Conservation (phyloP, 768 basidiomycete species). For the Suillus alpinus region DNA sequence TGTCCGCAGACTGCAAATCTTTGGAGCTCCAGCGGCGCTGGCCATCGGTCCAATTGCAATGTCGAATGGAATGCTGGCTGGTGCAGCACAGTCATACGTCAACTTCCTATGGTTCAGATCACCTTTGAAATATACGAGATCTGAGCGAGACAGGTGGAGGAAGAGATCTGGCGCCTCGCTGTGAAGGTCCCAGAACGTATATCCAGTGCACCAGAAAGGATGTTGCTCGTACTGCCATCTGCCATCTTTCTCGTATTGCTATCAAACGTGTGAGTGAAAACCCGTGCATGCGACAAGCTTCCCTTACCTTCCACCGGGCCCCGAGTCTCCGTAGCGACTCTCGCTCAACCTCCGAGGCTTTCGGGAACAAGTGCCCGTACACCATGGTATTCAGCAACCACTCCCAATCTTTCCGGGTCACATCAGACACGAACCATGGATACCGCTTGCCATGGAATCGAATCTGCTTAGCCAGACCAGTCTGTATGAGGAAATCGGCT, state of each 20-base stretch:
- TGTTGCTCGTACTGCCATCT: constrained; percentile 95
- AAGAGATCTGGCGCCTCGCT: constrained; percentile 87
- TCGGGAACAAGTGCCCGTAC: constrained; percentile 91
- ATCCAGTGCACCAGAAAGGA: constrained; percentile 95
- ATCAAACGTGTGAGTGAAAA: neutral
- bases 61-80: constrained; percentile 84
- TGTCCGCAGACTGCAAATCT: constrained; percentile 81
- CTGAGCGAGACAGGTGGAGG: constrained; percentile 84
- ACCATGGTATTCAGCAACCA: constrained; percentile 88
- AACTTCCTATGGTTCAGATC: constrained; percentile 91
- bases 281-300: neutral
- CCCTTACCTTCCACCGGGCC: constrained; percentile 79
- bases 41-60: constrained; percentile 93
- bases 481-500: constrained; percentile 94
- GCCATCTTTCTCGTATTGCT: constrained; percentile 91
- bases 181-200: constrained; percentile 88
- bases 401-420: constrained; percentile 91
- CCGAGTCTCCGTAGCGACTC: constrained; percentile 81
- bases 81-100: constrained; percentile 84
- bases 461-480: constrained; percentile 78
- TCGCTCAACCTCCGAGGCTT: constrained; percentile 73
- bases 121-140: constrained; percentile 94
- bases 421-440: constrained; percentile 93
- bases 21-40: constrained; percentile 82
- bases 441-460: constrained; percentile 96